Evolutionary conservation across 768 basidiomycete species (phyloP).

Genomic region (Lactifluus rugatus): DNA sequence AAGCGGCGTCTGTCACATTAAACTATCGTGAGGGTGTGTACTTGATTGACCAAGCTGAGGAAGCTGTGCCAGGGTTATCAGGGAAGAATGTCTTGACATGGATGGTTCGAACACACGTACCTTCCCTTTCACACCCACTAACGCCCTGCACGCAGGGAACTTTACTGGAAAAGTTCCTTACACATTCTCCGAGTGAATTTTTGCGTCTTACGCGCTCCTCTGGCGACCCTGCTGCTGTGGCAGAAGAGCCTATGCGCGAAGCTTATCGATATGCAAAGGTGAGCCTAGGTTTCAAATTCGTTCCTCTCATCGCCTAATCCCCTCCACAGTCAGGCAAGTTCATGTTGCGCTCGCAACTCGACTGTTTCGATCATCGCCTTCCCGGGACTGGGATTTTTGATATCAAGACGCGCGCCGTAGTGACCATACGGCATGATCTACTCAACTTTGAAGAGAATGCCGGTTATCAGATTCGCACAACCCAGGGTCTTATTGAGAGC

Average conservation of each 20-base stretch:
- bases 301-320: not conserved
- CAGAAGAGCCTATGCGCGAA: conserved; percentile 38
- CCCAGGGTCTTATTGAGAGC: conserved; percentile 58
- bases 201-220: conserved; percentile 37
- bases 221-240: conserved; percentile 22
- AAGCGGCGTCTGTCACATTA: conserved; percentile 63
- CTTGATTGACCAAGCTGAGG: conserved; percentile 46
- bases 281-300: conserved; percentile 11
- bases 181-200: conserved; percentile 56
- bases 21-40: conserved; percentile 59
- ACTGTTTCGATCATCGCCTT: conserved; percentile 69
- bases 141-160: conserved; percentile 50
- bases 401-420: conserved; percentile 86
- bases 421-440: conserved; percentile 76
- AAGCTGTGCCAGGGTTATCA: conserved; percentile 30
- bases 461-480: conserved; percentile 60
- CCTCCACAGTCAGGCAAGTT: conserved; percentile 43
- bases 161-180: conserved; percentile 82
- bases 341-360: conserved; percentile 92
- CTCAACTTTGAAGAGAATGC: conserved; percentile 82
- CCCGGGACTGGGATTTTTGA: conserved; percentile 93
- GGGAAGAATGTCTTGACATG: conserved; percentile 67
- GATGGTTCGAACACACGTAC: conserved; percentile 38
- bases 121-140: not conserved
- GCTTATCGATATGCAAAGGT: conserved; percentile 86